Conservation (phyloP, 108 stramenopile genomes). For the Nannochloropsis oceanica region DNA sequence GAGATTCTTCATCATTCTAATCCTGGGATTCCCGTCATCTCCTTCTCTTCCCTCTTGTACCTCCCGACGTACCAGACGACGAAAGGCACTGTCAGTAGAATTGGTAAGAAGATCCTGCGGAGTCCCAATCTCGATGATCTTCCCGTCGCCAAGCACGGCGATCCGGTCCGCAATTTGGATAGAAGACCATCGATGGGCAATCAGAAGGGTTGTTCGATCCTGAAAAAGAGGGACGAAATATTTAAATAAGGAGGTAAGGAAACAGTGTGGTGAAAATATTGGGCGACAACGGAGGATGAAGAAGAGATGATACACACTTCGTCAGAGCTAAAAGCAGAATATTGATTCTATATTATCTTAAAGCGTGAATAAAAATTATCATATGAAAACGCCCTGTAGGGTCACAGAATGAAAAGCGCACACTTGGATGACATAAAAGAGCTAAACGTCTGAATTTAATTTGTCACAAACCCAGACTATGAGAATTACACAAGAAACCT, state of each 20-base stretch:
- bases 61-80: neutral
- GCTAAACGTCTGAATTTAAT: too few species aligned
- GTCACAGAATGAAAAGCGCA: neutral
- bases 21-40: too few species aligned
- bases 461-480: too few species aligned
- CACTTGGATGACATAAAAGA: too few species aligned
- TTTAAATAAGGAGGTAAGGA: neutral
- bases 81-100: neutral
- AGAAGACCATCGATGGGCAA: constrained; percentile 49
- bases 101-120: constrained; percentile 55
- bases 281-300: neutral
- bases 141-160: constrained; percentile 65
- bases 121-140: constrained; percentile 52
- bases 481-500: neutral
- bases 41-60: too few species aligned
- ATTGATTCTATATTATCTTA: neutral
- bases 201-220: constrained; percentile 27
- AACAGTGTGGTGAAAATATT: neutral
- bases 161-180: constrained; percentile 64
- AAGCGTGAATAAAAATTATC: neutral
- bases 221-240: neutral
- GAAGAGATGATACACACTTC: neutral
- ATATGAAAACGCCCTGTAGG: neutral
- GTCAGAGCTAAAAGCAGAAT: neutral
- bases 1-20: too few species aligned